A percentile compares a stretch with the other conserved stretches of the same genome.
phyloP scores from a whole-genome alignment of 116 monocot genomes.

The Trichopus zeylanicus region DNA sequence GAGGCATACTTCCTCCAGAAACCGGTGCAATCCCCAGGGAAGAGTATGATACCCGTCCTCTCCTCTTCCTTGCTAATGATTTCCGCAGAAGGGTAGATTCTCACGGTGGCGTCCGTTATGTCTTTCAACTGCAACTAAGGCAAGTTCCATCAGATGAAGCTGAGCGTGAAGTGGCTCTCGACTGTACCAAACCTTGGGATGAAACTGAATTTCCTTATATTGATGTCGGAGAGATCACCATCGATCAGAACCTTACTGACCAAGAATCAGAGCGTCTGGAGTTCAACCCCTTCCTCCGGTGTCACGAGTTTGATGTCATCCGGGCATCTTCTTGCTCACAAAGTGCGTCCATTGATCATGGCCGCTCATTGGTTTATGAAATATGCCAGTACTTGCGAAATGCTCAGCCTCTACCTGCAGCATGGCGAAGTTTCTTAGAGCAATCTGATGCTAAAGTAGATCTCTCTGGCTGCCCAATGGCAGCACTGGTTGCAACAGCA shows the following conservation, averaged over 20 bases:
- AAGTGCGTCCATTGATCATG: conserved; percentile 51
- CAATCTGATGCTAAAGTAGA: conserved; percentile 40
- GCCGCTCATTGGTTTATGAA: conserved; percentile 40
- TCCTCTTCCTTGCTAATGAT: conserved; percentile 55
- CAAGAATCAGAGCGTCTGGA: conserved; percentile 38
- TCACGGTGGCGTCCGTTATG: conserved; percentile 23
- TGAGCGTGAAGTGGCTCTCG: conserved; percentile 29
- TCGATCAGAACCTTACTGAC: conserved; percentile 18
- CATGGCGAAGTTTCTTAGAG: conserved; percentile 42
- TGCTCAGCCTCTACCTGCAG: conserved; percentile 23
- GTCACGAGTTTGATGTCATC: conserved; percentile 34
- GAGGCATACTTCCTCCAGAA: conserved; percentile 48
- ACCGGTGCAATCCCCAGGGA: conserved; percentile 50
- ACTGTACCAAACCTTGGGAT: conserved; percentile 51
- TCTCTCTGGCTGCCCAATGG: conserved; percentile 37
- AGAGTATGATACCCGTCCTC: conserved; percentile 32
- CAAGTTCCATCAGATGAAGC: conserved; percentile 16
- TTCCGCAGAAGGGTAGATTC: conserved; percentile 27
- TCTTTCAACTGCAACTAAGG: conserved; percentile 32
- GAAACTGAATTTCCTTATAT: conserved; percentile 30
- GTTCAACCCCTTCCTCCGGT: conserved; percentile 38
- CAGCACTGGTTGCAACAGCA: conserved; percentile 2
- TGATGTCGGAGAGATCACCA: conserved; percentile 33
- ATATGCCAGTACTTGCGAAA: conserved; percentile 47
- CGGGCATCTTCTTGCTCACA: conserved; percentile 32